Evolutionary conservation across 352 stramenopile genomes (phyloP).

Genomic region (Globisporangium radiosum): DNA sequence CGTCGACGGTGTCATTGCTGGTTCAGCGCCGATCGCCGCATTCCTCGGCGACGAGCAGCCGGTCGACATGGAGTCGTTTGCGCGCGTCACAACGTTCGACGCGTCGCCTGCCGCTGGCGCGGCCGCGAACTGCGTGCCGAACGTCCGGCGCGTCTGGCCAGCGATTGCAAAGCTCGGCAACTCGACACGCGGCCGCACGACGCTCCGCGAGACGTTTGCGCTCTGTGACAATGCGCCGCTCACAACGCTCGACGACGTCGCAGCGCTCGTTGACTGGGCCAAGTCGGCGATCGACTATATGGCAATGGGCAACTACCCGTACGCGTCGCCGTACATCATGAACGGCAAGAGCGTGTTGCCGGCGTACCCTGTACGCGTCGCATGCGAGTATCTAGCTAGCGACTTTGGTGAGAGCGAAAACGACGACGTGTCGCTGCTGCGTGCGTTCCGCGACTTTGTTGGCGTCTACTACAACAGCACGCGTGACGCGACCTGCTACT

Average conservation of each 20-base stretch:
- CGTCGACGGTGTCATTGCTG: slow-evolving; percentile 87
- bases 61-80: slow-evolving; percentile 65
- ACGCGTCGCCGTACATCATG: slow-evolving; percentile 93
- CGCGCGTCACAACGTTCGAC: slow-evolving; percentile 49
- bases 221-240: slow-evolving; percentile 52
- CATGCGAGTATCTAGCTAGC: slow-evolving; percentile 62
- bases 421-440: slow-evolving; percentile 36
- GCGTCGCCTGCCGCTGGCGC: slow-evolving; percentile 62
- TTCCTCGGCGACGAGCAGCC: slow-evolving; percentile 56
- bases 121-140: slow-evolving; percentile 58
- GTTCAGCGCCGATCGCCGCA: slow-evolving; percentile 82
- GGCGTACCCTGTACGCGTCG: slow-evolving; percentile 84
- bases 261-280: slow-evolving; percentile 49
- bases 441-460: slow-evolving; percentile 42
- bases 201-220: slow-evolving; percentile 31
- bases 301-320: slow-evolving; percentile 96
- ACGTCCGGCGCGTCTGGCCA: slow-evolving; percentile 65
- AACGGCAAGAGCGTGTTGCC: slow-evolving; percentile 82
- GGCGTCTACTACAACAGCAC: slow-evolving; percentile 82
- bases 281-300: slow-evolving; percentile 88
- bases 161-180: slow-evolving; percentile 45
- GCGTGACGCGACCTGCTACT: slow-evolving; percentile 42
- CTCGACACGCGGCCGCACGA: slow-evolving; percentile 34
- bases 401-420: slow-evolving; percentile 25
- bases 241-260: slow-evolving; percentile 35